Evolutionary conservation across 2,329 filamentous ascomycete species (phyloP), one percentile per base, ranked within the genome.

Genomic region (Macrophomina tecta): DNA sequence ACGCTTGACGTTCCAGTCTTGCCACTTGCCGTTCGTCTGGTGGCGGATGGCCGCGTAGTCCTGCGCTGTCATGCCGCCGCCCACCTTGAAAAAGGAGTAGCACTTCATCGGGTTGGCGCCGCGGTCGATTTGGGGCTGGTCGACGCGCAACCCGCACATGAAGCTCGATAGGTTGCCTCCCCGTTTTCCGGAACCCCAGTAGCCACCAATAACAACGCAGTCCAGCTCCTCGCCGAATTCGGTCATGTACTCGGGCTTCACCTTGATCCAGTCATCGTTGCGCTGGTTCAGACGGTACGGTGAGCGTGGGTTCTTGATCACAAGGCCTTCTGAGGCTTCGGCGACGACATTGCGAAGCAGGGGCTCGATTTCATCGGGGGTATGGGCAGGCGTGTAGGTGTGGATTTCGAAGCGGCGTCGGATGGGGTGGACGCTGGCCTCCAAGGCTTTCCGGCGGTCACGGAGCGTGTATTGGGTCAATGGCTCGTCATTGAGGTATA

Each of bases 221-320:
- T 99, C 95, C 3, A 99, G 87, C 0, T 91, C 92, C 79, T 98
- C 94, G 69, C 95, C 95, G 76, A 95, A 97, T 69, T 97, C 94
- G 2, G 90, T 90, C 94, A 98, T 97, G 78, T 99, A 99, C 70
- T 99, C 95, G 1, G 95, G 95, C 74, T 99, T 99, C 8, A 99
- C 94, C 77, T 99, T 99, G 80, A 97, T 90, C 95, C 95, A 99
- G 78, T 97, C 92, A 72, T 97, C 92, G 73, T 96, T 95, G 56
- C 95, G 90, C 71, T 92, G 91, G 74, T 97, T 97, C 9, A 98
- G 84, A 6, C 88, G 86, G 76, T 99, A 99, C 73, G 88, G 86
- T 0, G 94, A 97, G 5, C 90, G 86, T 7, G 95, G 95, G 69
- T 97, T 98, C 82, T 99, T 99, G 63, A 98, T 81, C 0, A 99